These are phyloP conservation scores for Cordyceps farinosa DNA, from an alignment of 2,329 filamentous ascomycete genomes.

Conservation along the genomic window DNA sequence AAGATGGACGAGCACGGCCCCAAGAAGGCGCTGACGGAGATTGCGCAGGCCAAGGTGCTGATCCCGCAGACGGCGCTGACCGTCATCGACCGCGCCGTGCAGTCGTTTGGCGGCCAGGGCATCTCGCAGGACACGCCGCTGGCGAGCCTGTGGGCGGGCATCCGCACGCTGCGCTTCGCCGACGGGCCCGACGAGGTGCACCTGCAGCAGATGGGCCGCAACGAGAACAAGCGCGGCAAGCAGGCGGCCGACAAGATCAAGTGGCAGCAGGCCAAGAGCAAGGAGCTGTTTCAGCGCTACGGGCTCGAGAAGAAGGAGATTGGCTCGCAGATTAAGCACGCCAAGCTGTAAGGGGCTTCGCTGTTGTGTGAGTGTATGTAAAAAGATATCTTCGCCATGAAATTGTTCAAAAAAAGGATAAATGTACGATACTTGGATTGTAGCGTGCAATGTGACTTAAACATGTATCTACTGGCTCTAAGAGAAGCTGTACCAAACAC, in stretches of 20 bases:
- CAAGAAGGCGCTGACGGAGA: conserved; percentile 87
- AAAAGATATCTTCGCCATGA: neutral
- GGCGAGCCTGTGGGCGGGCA: conserved; percentile 75
- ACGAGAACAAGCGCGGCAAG: conserved; percentile 69
- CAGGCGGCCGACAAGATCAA: conserved; percentile 60
- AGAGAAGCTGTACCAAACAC: too few relatives aligned
- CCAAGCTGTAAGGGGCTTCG: conserved; percentile 39
- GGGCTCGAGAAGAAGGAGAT: conserved; percentile 44
- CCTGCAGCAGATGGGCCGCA: conserved; percentile 72
- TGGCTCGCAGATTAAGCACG: conserved; percentile 48
- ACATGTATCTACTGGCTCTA: neutral
- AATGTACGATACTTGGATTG: too few relatives aligned
- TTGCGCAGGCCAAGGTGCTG: conserved; percentile 91
- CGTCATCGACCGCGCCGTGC: conserved; percentile 91
- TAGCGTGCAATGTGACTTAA: too few relatives aligned
- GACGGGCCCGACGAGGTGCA: conserved; percentile 98
- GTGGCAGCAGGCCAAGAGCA: conserved; percentile 61
- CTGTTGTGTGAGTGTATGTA: neutral
- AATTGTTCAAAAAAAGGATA: neutral
- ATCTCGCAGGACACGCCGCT: conserved; percentile 93
- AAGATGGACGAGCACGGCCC: conserved; percentile 88
- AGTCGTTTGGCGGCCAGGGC: conserved; percentile 86
- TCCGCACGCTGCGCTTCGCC: conserved; percentile 78
- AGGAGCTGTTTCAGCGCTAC: conserved; percentile 62
- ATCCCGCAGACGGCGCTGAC: conserved; percentile 77